A percentile compares a stretch with the other conserved stretches of the same genome.
Evolutionary conservation across 2,329 filamentous ascomycete genomes (phyloP).

Genomic region (Periconia digitata): DNA sequence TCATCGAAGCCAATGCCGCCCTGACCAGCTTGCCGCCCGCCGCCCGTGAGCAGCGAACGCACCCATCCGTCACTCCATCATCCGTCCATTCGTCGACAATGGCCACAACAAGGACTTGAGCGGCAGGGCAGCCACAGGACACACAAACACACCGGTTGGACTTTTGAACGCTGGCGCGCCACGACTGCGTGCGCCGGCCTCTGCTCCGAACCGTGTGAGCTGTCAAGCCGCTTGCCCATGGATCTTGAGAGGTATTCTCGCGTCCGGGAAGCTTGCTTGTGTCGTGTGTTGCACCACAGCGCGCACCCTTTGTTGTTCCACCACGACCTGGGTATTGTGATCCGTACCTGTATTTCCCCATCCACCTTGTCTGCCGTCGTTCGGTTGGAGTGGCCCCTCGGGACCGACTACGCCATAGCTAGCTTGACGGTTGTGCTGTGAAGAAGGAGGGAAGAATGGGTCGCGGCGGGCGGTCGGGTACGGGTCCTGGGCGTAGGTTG

Average conservation of each 20-base stretch:
- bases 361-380: constrained; percentile 32
- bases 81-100: too few relatives aligned
- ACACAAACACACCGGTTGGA: background rate
- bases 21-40: constrained; percentile 1
- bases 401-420: constrained; percentile 43
- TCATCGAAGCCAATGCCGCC: background rate
- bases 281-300: constrained; percentile 12
- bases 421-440: constrained; percentile 41
- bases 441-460: constrained; percentile 46
- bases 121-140: background rate
- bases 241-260: constrained; percentile 12
- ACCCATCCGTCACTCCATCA: too few relatives aligned
- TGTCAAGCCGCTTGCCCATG: constrained; percentile 12
- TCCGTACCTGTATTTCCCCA: constrained; percentile 44
- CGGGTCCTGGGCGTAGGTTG: constrained; percentile 47
- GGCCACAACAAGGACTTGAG: background rate
- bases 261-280: constrained; percentile 9
- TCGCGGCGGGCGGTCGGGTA: constrained; percentile 51
- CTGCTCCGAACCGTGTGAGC: constrained; percentile 16
- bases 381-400: constrained; percentile 25
- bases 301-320: constrained; percentile 5
- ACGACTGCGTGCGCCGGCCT: background rate
- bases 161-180: background rate
- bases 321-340: constrained; percentile 8
- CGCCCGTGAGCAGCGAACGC: background rate